These are phyloP conservation scores for Nicotiana benthamiana DNA, from an alignment of 257 asterid species.

Conservation along the genomic window DNA sequence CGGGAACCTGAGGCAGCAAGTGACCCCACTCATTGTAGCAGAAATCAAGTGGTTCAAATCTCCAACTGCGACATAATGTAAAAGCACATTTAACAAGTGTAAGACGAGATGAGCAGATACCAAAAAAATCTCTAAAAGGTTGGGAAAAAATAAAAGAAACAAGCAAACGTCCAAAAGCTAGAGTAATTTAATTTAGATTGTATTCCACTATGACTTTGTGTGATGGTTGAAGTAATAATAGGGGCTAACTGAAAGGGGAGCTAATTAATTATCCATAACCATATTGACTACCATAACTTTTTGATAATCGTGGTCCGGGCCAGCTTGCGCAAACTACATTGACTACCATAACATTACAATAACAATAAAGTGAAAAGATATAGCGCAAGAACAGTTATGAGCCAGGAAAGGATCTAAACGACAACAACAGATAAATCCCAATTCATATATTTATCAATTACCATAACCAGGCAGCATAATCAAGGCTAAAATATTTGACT, in stretches of 20 bases:
- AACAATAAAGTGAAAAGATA: background rate
- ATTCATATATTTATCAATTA: background rate
- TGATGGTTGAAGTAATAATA: background rate
- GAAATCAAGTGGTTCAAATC: conserved; percentile 82
- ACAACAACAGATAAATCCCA: background rate
- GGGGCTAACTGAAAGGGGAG: background rate
- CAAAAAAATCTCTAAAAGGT: background rate
- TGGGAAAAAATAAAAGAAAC: background rate
- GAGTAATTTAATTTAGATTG: background rate
- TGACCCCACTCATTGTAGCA: conserved; percentile 89
- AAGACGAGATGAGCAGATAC: background rate
- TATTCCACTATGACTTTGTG: background rate
- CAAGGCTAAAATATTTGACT: background rate
- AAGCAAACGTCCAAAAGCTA: background rate
- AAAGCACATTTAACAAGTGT: background rate
- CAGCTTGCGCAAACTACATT: background rate
- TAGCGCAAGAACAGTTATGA: background rate
- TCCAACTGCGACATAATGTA: conserved; percentile 44
- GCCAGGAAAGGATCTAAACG: background rate
- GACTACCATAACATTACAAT: background rate
- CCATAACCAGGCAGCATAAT: background rate
- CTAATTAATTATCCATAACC: background rate
- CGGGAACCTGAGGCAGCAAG: conserved; percentile 89
- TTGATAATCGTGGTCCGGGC: too few species aligned
- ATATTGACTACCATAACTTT: background rate